phyloP scores from a whole-genome alignment of 345 rosid genomes.

The Mangifera indica region DNA sequence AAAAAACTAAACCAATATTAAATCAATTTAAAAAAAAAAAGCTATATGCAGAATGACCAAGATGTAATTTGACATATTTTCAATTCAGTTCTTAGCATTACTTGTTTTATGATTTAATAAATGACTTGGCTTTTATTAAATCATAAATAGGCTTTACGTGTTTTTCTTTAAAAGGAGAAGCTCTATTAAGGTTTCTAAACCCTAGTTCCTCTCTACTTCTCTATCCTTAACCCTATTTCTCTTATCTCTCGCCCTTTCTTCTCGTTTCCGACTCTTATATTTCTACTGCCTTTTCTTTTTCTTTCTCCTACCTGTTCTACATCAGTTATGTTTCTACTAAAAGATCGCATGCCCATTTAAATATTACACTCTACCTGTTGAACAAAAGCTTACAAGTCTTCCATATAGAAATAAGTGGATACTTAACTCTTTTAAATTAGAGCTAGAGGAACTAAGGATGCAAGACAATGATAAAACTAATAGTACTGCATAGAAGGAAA shows the following conservation, averaged over 20 bases:
- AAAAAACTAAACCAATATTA: neutral
- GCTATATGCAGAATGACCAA: too few relatives aligned
- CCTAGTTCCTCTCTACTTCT: neutral
- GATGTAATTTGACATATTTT: too few relatives aligned
- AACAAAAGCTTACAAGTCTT: constrained; percentile 53
- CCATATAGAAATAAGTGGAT: neutral
- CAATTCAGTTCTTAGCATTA: too few relatives aligned
- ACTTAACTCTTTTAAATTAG: neutral
- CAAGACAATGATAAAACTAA: neutral
- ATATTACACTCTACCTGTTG: neutral
- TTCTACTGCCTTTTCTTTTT: neutral
- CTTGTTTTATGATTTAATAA: too few relatives aligned
- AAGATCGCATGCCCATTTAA: neutral
- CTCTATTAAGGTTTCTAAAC: neutral
- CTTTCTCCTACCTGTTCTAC: neutral
- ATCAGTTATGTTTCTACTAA: neutral
- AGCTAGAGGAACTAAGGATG: neutral
- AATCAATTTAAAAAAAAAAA: too few relatives aligned
- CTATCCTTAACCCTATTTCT: neutral
- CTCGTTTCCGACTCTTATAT: too few relatives aligned
- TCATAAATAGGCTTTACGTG: too few relatives aligned
- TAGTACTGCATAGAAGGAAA: too few relatives aligned
- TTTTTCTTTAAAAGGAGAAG: too few relatives aligned
- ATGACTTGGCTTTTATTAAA: too few relatives aligned
- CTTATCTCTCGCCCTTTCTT: neutral